Evolutionary conservation across 2,329 filamentous ascomycete species (phyloP), one percentile per base, ranked within the genome.

Genomic region (Phaeoacremonium minimum): DNA sequence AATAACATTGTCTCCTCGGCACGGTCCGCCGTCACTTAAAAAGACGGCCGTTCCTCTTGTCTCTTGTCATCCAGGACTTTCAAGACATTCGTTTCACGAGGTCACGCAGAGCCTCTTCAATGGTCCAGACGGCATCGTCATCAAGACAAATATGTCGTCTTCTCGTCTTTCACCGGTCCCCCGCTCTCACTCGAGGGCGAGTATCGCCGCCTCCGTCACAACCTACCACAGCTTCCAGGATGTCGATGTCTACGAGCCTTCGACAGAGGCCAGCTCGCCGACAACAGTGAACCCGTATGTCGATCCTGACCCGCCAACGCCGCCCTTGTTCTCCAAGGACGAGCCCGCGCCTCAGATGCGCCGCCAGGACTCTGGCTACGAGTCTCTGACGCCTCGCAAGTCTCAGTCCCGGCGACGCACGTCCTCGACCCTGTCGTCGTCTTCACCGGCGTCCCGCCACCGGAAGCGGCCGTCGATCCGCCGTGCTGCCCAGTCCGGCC

Each of bases 331-430:
- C 37, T 15, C 20, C 20, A 30, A n/a, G 15, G 18, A 28, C 9
- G 18, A 30, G 31, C 28, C 32, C 12, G 31, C 29, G 17, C 12
- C 22, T 16, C 22, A 19, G 8, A 76, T 78, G 62, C 65, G 66
- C 33, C 66, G 75, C 12, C 73, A 77, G 41, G 75, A 80, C 49
- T 79, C 75, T 1, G 75, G 75, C 20, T 79, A 80, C 46, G 74
- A 73, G 48, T 78, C 75, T 4, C 18, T 67, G 31, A 55, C 58
- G 7, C 62, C 67, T 3, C 59, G 57, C 7, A 54, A 53, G 13
- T 70, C 68, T 3, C 53, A 51, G 5, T 48, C 52, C 13, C 46
- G 46, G 7, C 49, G 46, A 13, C 50, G 53, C 20, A 48, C 47
- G 12, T 56, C 61, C 5, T 43, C 50, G 7, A 46, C 46, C 7